Evolutionary conservation across 306 rosid genomes (phyloP), one percentile per base, ranked within the genome.

Genomic region (Biancaea sappan): DNA sequence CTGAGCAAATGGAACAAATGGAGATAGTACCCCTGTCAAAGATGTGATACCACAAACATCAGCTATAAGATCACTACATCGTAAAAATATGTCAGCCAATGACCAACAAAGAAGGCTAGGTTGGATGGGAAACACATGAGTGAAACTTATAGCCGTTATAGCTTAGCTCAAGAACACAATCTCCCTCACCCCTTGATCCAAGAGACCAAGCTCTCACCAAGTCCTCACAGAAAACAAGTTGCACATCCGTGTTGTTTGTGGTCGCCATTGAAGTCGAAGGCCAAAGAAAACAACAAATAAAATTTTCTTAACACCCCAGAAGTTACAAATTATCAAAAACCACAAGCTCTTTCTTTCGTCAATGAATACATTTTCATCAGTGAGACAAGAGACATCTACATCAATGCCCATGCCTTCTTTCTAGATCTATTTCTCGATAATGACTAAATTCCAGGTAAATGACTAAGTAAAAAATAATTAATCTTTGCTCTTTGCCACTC

Each of bases 191-290:
- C 60, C 99, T 97, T 0, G 93, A 54, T 76, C 97, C 96, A 21
- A 92, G 90, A 16, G 91, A 79, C 99, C 98, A 94, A 48, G 92
- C 98, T 80, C 96, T 86, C 73, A 94, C 99, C 6, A 93, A 94
- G 69, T 94, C 99, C 89, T 94, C 97, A 9, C 99, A 92, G 32
- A 92, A n/a, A n/a, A n/a, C n/a, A n/a, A n/a, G n/a, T n/a, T n/a
- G n/a, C n/a, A n/a, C n/a, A n/a, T n/a, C n/a, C n/a, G n/a, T n/a
- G n/a, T n/a, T n/a, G n/a, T n/a, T n/a, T n/a, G n/a, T n/a, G n/a
- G n/a, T n/a, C n/a, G n/a, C n/a, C n/a, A n/a, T n/a, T n/a, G n/a
- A n/a, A n/a, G n/a, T n/a, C n/a, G n/a, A n/a, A n/a, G n/a, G n/a
- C n/a, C n/a, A n/a, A n/a, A n/a, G n/a, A n/a, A n/a, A 15, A 61